Base-by-base conservation (phyloP, 768 basidiomycete species). In the Pholiota molesta region DNA sequence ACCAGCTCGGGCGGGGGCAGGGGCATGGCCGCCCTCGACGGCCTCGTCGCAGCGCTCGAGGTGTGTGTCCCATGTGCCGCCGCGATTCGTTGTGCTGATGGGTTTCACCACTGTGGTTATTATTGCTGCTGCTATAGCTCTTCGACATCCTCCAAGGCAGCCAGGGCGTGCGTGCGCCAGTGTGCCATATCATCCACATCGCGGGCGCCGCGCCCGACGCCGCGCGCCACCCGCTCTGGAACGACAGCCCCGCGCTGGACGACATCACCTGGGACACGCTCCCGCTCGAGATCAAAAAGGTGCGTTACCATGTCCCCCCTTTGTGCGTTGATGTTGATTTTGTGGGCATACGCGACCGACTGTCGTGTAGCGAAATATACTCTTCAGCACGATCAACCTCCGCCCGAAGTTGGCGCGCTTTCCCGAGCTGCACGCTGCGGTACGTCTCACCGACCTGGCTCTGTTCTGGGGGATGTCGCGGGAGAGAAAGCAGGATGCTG, bases 21-120 rank as follows among this genome's bases (percentile, higher is more conserved):
- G 60, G 89, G 89, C 0, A 81, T 90, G 82, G 87, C 88, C 28
- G 86, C 87, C 4, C 74, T 92, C 7, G 91, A 92, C 61, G 91
- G 87, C 8, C 71, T 90, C 13, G 86, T 89, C 14, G 86, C 89
- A 17, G 86, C 85, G 33, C 73, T 91, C 23, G 90, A 92, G 80
- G 90, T 90, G 57, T 57, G 76, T 21, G 44, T 35, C 35, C 16
- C 35, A 35, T 29, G 16, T 13, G 5, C 40, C 19, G 2, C 26
- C 16, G 21, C 21, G 60, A 4, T 57, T 21, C 35, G 26, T 19
- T 26, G 4, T 26, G 26, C 26, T 26, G 26, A 26, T 26, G 26
- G 4, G 26, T 26, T 26, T 26, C 26, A 26, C 4, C 4, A 26
- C n/a, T n/a, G n/a, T n/a, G n/a, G n/a, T 26, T 26, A 26, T 26